Evolutionary conservation across 2,329 filamentous ascomycete species (phyloP).

Genomic region (Claviceps capensis): DNA sequence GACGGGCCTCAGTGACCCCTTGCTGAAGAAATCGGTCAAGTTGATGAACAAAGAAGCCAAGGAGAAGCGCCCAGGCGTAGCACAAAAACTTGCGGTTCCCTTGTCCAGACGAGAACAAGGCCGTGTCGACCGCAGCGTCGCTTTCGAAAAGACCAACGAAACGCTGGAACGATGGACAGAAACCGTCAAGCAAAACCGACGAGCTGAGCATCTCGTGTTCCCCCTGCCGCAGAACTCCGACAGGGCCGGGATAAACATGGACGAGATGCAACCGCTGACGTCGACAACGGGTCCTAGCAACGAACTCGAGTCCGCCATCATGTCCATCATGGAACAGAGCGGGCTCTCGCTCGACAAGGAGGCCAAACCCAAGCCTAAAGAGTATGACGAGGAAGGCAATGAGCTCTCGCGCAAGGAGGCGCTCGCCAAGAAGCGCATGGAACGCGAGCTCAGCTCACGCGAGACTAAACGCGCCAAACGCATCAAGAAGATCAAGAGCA

Average conservation of each 20-base stretch:
- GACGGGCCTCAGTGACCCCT: slow-evolving; percentile 56
- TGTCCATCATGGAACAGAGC: slow-evolving; percentile 80
- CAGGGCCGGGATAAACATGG: slow-evolving; percentile 43
- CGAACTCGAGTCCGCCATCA: slow-evolving; percentile 74
- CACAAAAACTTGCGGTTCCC: slow-evolving; percentile 66
- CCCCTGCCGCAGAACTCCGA: slow-evolving; percentile 64
- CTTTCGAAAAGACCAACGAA: slow-evolving; percentile 84
- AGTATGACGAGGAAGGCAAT: slow-evolving; percentile 57
- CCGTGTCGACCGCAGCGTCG: slow-evolving; percentile 64
- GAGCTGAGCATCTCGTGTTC: slow-evolving; percentile 81
- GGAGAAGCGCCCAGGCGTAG: slow-evolving; percentile 27
- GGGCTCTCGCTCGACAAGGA: slow-evolving; percentile 47
- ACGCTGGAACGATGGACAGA: slow-evolving; percentile 85
- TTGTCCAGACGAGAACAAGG: slow-evolving; percentile 79
- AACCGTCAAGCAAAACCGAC: slow-evolving; percentile 85
- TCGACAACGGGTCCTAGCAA: slow-evolving; percentile 52
- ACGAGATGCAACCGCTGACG: slow-evolving; percentile 51
- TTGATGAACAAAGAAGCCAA: slow-evolving; percentile 53
- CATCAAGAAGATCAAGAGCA: slow-evolving; percentile 98
- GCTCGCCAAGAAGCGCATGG: slow-evolving; percentile 60
- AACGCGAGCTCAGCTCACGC: slow-evolving; percentile 73
- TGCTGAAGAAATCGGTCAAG: slow-evolving; percentile 68
- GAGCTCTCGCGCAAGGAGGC: slow-evolving; percentile 58
- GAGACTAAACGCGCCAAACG: slow-evolving; percentile 81
- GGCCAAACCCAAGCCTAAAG: slow-evolving; percentile 38